phyloP scores from a whole-genome alignment of 2,329 filamentous ascomycete species.

The Arthrobotrys entomopaga region DNA sequence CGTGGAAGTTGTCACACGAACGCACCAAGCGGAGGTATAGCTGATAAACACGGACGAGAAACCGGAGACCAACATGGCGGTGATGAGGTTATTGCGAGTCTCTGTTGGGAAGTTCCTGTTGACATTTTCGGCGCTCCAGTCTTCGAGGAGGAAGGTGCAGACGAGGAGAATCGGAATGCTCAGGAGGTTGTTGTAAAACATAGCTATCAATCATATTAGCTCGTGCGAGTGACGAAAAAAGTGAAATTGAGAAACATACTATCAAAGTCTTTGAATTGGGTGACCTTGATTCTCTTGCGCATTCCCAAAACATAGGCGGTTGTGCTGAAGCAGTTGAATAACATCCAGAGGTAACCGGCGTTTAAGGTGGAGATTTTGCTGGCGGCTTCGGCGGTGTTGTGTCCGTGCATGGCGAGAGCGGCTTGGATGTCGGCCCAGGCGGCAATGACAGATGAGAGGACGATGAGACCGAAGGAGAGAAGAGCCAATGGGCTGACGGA shows the following conservation, averaged over 20 bases:
- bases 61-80: constrained; percentile 93
- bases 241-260: constrained; percentile 71
- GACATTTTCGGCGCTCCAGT: constrained; percentile 90
- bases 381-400: constrained; percentile 70
- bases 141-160: constrained; percentile 83
- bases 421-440: constrained; percentile 97
- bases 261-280: constrained; percentile 99
- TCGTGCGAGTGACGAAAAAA: constrained; percentile 59
- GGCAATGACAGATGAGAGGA: constrained; percentile 90
- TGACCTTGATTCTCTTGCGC: constrained; percentile 99
- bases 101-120: constrained; percentile 86
- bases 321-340: constrained; percentile 93
- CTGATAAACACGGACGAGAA: constrained; percentile 96
- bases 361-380: constrained; percentile 88
- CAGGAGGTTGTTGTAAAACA: constrained; percentile 99
- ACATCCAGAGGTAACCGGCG: constrained; percentile 96
- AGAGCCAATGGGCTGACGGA: constrained; percentile 86
- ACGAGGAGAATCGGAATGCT: constrained; percentile 90
- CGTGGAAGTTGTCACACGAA: constrained; percentile 94
- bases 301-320: constrained; percentile 89
- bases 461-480: constrained; percentile 96
- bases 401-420: constrained; percentile 73
- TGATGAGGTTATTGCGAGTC: constrained; percentile 79
- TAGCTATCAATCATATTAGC: constrained; percentile 71
- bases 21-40: constrained; percentile 99